A percentile compares a stretch with the other conserved stretches of the same genome.
phyloP scores from a whole-genome alignment of 2,329 filamentous ascomycete species.

The Myriosclerotinia scirpicola region DNA sequence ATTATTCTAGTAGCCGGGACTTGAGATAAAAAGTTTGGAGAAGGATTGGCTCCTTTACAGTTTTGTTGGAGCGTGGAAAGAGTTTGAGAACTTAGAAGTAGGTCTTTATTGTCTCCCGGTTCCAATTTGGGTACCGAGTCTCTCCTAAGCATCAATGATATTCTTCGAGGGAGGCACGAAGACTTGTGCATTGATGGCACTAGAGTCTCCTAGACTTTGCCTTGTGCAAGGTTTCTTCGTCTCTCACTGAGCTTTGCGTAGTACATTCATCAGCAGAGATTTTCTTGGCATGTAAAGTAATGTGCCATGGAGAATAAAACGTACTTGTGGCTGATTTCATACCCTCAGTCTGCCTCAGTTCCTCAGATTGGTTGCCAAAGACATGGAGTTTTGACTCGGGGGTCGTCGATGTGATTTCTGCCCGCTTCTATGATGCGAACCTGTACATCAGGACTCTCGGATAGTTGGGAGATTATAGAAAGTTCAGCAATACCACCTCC shows the following conservation, averaged over 20 bases:
- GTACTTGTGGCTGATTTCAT: conserved; percentile 17
- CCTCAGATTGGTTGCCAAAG: neutral
- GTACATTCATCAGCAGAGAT: no score
- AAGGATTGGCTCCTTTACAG: no score
- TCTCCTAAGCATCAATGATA: conserved; percentile 33
- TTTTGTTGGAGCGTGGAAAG: conserved; percentile 25
- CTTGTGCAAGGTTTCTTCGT: conserved; percentile 29
- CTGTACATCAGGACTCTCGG: conserved; percentile 41
- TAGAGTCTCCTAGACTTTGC: conserved; percentile 42
- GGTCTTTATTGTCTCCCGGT: conserved; percentile 42
- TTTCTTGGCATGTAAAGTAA: no score
- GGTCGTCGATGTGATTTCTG: conserved; percentile 40
- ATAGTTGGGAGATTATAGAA: conserved; percentile 44
- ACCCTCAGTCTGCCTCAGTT: conserved; percentile 22
- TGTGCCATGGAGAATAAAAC: neutral
- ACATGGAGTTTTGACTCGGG: conserved; percentile 41
- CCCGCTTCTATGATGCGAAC: conserved; percentile 47
- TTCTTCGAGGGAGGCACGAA: conserved; percentile 27
- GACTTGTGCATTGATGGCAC: conserved; percentile 43
- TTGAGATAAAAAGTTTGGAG: no score
- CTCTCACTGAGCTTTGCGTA: neutral
- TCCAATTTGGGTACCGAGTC: conserved; percentile 43
- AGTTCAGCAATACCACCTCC: neutral
- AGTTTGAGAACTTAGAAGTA: conserved; percentile 47
- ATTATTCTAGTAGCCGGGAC: neutral